phyloP scores from a whole-genome alignment of 108 stramenopile genomes.

The Discostella stelligeroides region DNA sequence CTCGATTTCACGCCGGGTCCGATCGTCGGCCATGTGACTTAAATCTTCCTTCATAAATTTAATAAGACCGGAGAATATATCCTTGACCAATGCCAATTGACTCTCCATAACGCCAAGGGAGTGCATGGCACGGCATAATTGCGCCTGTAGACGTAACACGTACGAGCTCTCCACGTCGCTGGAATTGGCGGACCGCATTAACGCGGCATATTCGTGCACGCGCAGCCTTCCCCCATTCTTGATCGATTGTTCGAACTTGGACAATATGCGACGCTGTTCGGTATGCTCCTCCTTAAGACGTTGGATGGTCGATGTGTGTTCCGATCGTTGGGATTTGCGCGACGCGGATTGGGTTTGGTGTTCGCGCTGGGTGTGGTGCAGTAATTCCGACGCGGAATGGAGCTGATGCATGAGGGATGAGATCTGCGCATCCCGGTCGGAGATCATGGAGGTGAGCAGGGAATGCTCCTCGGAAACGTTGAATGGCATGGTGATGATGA shows the following conservation, averaged over 20 bases:
- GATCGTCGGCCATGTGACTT: constrained; percentile 59
- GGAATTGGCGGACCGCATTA: constrained; percentile 36
- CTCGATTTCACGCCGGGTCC: constrained; percentile 67
- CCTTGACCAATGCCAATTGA: constrained; percentile 66
- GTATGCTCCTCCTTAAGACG: constrained; percentile 43
- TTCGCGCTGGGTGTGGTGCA: constrained; percentile 36
- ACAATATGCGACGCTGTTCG: constrained; percentile 23
- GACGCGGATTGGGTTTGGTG: constrained; percentile 15
- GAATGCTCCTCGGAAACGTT: constrained; percentile 22
- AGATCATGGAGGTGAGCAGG: constrained; percentile 36
- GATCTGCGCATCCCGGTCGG: constrained; percentile 48
- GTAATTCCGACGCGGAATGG: constrained; percentile 27
- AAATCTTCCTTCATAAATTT: constrained; percentile 62
- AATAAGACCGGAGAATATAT: constrained; percentile 43
- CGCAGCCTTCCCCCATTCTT: constrained; percentile 36
- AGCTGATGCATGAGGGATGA: constrained; percentile 44
- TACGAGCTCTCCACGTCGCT: constrained; percentile 55
- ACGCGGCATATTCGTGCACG: constrained; percentile 43
- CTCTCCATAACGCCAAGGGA: constrained; percentile 79
- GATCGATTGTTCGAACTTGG: constrained; percentile 31
- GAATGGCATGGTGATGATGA: constrained; percentile 27
- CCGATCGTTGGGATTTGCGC: constrained; percentile 38
- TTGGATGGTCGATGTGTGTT: constrained; percentile 34
- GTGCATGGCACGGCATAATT: constrained; percentile 85
- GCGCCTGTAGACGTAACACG: constrained; percentile 80